Evolutionary conservation across 768 basidiomycete species (phyloP).

Genomic region (Asterophora lycoperdoides): DNA sequence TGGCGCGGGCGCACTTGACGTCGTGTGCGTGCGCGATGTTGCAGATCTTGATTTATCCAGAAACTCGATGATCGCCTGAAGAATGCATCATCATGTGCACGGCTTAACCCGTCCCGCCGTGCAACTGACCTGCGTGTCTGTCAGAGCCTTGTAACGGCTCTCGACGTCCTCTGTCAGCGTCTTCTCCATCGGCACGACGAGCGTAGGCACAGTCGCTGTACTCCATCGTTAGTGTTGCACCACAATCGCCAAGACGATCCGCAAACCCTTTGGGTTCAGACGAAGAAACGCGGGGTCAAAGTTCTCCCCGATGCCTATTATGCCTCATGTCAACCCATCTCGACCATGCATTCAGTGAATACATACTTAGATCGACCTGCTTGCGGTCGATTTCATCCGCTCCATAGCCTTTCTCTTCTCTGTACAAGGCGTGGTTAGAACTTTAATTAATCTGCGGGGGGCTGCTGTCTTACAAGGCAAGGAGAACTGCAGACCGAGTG

Average conservation of each 20-base stretch:
- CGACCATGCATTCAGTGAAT: not conserved
- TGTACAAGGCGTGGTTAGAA: slow-evolving; percentile 18
- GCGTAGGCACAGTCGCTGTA: slow-evolving; percentile 72
- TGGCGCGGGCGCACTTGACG: slow-evolving; percentile 70
- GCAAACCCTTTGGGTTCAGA: slow-evolving; percentile 69
- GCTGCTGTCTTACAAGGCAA: slow-evolving; percentile 46
- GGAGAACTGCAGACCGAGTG: slow-evolving; percentile 34
- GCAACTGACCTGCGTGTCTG: slow-evolving; percentile 61
- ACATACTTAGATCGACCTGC: slow-evolving; percentile 57
- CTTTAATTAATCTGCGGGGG: slow-evolving; percentile 1
- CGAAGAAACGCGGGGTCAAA: slow-evolving; percentile 71
- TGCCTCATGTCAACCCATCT: not conserved
- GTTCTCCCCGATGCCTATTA: slow-evolving; percentile 72
- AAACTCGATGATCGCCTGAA: slow-evolving; percentile 71
- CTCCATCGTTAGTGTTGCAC: not conserved
- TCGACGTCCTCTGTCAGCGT: slow-evolving; percentile 67
- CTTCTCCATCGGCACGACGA: slow-evolving; percentile 80
- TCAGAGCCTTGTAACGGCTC: slow-evolving; percentile 76
- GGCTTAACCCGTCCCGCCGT: too few species aligned
- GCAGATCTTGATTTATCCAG: slow-evolving; percentile 78
- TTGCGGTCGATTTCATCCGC: slow-evolving; percentile 69
- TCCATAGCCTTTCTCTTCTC: slow-evolving; percentile 81
- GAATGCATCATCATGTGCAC: not conserved
- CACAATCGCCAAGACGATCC: not conserved
- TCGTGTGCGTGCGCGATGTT: slow-evolving; percentile 63